Evolutionary conservation across 108 stramenopile genomes (phyloP).

Genomic region (Aureococcus anophagefferens): DNA sequence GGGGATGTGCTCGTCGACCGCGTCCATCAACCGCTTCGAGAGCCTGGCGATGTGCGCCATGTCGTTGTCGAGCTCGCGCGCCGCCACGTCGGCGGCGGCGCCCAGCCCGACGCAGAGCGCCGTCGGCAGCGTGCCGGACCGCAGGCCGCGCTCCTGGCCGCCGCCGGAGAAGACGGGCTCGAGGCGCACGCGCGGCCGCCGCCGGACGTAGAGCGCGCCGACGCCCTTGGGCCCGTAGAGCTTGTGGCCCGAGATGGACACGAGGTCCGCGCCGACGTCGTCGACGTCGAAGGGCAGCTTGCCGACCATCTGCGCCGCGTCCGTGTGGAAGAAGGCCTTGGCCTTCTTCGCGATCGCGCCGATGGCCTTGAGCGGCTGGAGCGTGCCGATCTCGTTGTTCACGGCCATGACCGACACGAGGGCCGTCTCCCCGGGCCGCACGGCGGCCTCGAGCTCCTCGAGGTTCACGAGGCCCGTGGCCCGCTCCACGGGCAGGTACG

Average conservation of each 20-base stretch:
- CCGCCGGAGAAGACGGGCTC: slow-evolving; percentile 92
- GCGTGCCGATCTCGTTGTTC: slow-evolving; percentile 98
- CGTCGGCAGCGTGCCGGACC: slow-evolving; percentile 77
- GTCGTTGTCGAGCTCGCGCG: slow-evolving; percentile 75
- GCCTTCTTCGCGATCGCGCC: slow-evolving; percentile 48
- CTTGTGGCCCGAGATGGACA: slow-evolving; percentile 93
- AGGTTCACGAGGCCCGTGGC: slow-evolving; percentile 83
- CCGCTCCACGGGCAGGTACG: slow-evolving; percentile 78
- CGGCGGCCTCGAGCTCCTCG: slow-evolving; percentile 65
- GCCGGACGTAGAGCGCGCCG: slow-evolving; percentile 89
- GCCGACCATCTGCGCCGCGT: slow-evolving; percentile 95
- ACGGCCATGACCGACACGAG: slow-evolving; percentile 94
- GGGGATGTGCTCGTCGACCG: slow-evolving; percentile 70
- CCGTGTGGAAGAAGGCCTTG: slow-evolving; percentile 83
- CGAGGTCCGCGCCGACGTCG: slow-evolving; percentile 83
- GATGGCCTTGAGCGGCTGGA: slow-evolving; percentile 90
- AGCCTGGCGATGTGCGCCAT: slow-evolving; percentile 59
- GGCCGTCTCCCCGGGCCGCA: slow-evolving; percentile 83
- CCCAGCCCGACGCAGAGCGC: slow-evolving; percentile 86
- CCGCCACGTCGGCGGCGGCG: slow-evolving; percentile 73
- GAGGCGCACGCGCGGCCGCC: slow-evolving; percentile 89
- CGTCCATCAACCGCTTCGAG: slow-evolving; percentile 61
- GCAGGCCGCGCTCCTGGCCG: slow-evolving; percentile 92
- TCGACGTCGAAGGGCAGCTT: slow-evolving; percentile 94
- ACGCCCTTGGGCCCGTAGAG: slow-evolving; percentile 98